Evolutionary conservation across 805 yeast species (phyloP), one percentile per base, ranked within the genome.

Genomic region (Candida lessepsii): DNA sequence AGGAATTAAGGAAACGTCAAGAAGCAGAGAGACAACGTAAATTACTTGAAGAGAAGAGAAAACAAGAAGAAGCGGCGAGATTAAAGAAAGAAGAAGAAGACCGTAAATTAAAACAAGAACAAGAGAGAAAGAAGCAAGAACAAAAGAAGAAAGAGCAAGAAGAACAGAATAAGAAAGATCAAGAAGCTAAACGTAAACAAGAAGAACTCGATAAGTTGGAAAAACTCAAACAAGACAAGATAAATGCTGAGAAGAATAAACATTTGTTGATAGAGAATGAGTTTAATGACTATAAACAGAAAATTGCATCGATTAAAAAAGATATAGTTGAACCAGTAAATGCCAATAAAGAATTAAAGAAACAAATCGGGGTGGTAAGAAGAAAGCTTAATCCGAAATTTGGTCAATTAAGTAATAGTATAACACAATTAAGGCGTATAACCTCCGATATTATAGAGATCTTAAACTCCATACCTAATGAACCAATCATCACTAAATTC

Each of bases 331-430:
- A 66, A 9, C 76, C 77, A 8, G 71, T 88, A 23, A 57, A 60
- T n/a, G 47, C 48, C 10, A 70, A 81, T 49, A 73, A 75, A 19
- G 75, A 67, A 21, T 54, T 76, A 26, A 82, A 81, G 50, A 76
- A 74, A 35, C 56, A 60, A n/a, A 71, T 81, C 25, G 71, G 75
- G 14, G 71, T 73, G n/a, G 73, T 80, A 40, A 83, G 83, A 54
- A 70, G 96, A 36, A 80, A 81, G 52, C 78, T 93, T 49, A 87
- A 87, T 54, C 93, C 96, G 5, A 85, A 83, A 56, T 80, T 93
- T 49, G 98, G 99, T 9, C 98, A 93, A 63, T 68, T 93, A 45
- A 88, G 96, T 1, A 82, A 80, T 53, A 80, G 89, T 39, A 61
- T 56, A 39, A 33, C 60, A 2, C 96, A 93, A 55, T 66, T 89